Percentiles rank a stretch among this genome's conserved stretches.
Conservation (phyloP, 2,329 filamentous ascomycete genomes). For the Stachybotrys chlorohalonatus region DNA sequence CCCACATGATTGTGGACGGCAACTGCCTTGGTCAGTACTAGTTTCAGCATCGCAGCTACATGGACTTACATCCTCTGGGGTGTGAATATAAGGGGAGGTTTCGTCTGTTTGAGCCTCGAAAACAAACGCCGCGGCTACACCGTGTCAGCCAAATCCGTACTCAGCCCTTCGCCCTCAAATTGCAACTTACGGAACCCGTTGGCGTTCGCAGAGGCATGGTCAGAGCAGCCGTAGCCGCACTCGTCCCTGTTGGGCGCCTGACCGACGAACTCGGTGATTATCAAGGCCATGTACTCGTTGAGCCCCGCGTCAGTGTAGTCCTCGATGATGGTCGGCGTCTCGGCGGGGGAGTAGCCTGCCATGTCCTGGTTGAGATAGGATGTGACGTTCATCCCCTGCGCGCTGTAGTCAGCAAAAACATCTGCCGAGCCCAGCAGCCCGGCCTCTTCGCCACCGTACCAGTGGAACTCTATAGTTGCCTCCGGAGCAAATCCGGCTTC, state of each 20-base stretch:
- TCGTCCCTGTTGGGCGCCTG: slow-evolving; percentile 18
- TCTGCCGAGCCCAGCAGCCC: slow-evolving; percentile 36
- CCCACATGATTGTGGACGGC: slow-evolving; percentile 25
- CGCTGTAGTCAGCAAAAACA: slow-evolving; percentile 32
- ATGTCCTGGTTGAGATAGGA: slow-evolving; percentile 42
- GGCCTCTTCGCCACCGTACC: slow-evolving; percentile 39
- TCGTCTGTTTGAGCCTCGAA: slow-evolving; percentile 22
- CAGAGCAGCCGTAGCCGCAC: slow-evolving; percentile 37
- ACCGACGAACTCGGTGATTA: slow-evolving; percentile 20
- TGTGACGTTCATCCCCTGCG: slow-evolving; percentile 27
- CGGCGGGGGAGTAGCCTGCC: slow-evolving; percentile 37
- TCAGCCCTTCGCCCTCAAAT: neutral
- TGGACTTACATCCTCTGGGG: slow-evolving; percentile 22
- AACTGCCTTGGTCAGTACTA: slow-evolving; percentile 10
- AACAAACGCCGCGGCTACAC: slow-evolving; percentile 25
- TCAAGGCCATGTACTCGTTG: slow-evolving; percentile 25
- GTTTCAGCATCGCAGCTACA: neutral
- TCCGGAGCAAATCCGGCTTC: slow-evolving; percentile 26
- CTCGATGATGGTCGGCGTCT: slow-evolving; percentile 33
- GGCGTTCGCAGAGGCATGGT: slow-evolving; percentile 25
- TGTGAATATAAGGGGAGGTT: slow-evolving; percentile 22
- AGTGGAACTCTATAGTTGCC: slow-evolving; percentile 44
- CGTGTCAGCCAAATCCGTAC: neutral
- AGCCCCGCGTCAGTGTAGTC: slow-evolving; percentile 34
- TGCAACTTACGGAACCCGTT: slow-evolving; percentile 26